phyloP scores from a whole-genome alignment of 306 rosid species.

The Vigna unguiculata region DNA sequence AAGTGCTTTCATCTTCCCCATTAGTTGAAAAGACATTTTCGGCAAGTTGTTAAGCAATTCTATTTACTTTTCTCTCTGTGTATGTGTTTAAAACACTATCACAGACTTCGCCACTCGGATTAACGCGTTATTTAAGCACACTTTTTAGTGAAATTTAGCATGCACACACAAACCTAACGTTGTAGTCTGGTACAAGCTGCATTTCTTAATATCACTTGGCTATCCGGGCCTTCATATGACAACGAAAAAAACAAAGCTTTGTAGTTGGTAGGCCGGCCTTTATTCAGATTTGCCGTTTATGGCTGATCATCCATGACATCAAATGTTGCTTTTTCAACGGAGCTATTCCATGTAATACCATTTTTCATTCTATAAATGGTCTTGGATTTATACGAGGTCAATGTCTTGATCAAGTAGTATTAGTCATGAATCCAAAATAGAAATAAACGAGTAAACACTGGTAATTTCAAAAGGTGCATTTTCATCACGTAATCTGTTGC shows the following conservation, averaged over 20 bases:
- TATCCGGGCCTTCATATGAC: not conserved
- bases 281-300: slow-evolving; percentile 15
- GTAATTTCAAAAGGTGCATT: slow-evolving; percentile 15
- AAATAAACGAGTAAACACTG: not conserved
- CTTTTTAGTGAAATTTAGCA: not conserved
- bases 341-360: slow-evolving; percentile 8
- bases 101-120: not conserved
- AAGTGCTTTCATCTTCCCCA: not conserved
- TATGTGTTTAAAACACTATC: not conserved
- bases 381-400: not conserved
- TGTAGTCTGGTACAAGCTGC: not conserved
- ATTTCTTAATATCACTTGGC: slow-evolving; percentile 26
- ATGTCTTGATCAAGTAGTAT: not conserved
- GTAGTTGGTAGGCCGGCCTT: not conserved
- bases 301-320: not conserved
- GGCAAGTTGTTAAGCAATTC: not conserved
- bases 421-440: not conserved
- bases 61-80: not conserved
- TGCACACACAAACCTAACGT: no score
- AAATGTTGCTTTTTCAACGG: slow-evolving; percentile 1
- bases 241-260: not conserved
- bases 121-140: not conserved
- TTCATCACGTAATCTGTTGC: slow-evolving; percentile 5
- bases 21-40: slow-evolving; percentile 22
- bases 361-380: not conserved